phyloP scores from a whole-genome alignment of 192 early-diverging fungal genomes.

The Chytriomyces confervae region DNA sequence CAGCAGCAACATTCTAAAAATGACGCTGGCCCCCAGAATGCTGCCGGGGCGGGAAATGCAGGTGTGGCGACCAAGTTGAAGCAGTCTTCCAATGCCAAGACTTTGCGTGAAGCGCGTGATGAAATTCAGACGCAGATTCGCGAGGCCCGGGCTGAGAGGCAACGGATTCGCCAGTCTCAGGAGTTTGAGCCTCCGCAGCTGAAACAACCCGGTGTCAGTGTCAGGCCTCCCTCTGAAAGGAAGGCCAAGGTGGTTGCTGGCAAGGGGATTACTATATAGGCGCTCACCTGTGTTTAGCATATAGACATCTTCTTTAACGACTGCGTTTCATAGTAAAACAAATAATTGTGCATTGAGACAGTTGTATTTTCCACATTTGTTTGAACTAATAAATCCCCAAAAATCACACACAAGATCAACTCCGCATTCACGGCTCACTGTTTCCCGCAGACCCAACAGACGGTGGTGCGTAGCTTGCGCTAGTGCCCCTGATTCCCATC shows the following conservation, averaged over 20 bases:
- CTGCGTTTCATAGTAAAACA: neutral
- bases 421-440: neutral
- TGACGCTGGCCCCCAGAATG: neutral
- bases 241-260: conserved; percentile 33
- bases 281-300: neutral
- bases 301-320: neutral
- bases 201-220: neutral
- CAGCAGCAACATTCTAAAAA: conserved; percentile 1
- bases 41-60: neutral
- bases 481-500: conserved; percentile 47
- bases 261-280: conserved; percentile 22
- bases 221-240: neutral
- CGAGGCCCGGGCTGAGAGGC: conserved; percentile 27
- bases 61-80: conserved; percentile 8
- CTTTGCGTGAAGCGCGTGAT: conserved; percentile 28
- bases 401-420: neutral
- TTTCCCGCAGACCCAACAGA: neutral
- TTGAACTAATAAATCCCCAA: neutral
- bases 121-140: conserved; percentile 36
- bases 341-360: neutral
- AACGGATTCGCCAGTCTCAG: conserved; percentile 4
- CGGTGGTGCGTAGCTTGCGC: conserved; percentile 38
- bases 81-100: conserved; percentile 18
- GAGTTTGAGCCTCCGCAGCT: neutral
- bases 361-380: neutral